A percentile compares a stretch with the other conserved stretches of the same genome.
Evolutionary conservation across 1,139 yeast species (phyloP).

Genomic region (Blastobotrys elegans): DNA sequence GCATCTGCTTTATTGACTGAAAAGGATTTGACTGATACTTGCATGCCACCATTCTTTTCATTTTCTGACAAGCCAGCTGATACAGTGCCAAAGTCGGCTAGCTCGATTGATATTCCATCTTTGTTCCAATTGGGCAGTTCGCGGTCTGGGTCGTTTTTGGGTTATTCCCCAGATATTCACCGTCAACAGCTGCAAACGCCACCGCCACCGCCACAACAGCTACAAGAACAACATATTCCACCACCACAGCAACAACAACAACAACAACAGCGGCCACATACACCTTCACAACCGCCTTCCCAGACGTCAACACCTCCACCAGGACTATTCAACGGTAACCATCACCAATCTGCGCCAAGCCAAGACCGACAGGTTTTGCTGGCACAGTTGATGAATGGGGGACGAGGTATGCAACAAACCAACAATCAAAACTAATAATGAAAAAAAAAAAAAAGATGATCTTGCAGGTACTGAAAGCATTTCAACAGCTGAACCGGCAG

Average conservation of each 20-base stretch:
- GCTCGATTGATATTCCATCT: neutral
- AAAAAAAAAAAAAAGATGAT: neutral
- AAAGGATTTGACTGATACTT: slow-evolving; percentile 29
- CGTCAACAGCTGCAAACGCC: neutral
- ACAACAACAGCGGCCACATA: neutral
- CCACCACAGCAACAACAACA: slow-evolving; percentile 9
- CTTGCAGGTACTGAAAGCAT: slow-evolving; percentile 1
- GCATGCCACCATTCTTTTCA: slow-evolving; percentile 43
- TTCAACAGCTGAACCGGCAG: neutral
- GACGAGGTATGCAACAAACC: slow-evolving; percentile 22
- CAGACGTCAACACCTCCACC: slow-evolving; percentile 29
- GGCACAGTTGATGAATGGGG: slow-evolving; percentile 37
- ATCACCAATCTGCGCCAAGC: slow-evolving; percentile 20
- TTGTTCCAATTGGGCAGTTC: slow-evolving; percentile 19
- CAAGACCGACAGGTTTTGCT: slow-evolving; percentile 36
- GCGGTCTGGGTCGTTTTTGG: slow-evolving; percentile 11
- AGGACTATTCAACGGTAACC: slow-evolving; percentile 25
- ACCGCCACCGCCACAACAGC: neutral
- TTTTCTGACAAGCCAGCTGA: slow-evolving; percentile 27
- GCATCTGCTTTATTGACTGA: slow-evolving; percentile 36
- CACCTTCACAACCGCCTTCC: neutral
- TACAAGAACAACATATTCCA: neutral
- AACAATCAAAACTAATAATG: neutral
- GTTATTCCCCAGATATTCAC: slow-evolving; percentile 11
- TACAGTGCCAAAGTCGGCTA: neutral